These are phyloP conservation scores for Wallemia mellicola DNA, from an alignment of 1,284 basidiomycete genomes.

Conservation along the genomic window DNA sequence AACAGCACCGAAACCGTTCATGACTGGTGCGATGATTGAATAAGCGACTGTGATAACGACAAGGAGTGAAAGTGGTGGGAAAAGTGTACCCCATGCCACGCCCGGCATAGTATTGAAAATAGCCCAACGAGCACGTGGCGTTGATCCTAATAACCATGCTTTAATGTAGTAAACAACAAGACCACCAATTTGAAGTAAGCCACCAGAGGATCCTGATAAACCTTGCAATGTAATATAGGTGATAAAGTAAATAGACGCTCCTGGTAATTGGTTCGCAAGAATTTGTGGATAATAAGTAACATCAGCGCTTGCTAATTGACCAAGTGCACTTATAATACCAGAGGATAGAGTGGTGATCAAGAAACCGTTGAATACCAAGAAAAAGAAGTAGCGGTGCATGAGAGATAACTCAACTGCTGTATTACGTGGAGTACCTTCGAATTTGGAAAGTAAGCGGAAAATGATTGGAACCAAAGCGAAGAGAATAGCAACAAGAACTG, in stretches of 20 bases:
- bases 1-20: constrained; percentile 59
- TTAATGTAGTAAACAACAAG: constrained; percentile 61
- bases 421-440: constrained; percentile 50
- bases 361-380: constrained; percentile 76
- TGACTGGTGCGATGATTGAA: constrained; percentile 70
- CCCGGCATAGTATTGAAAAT: constrained; percentile 37
- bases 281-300: constrained; percentile 31
- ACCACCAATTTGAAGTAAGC: constrained; percentile 47
- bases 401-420: constrained; percentile 62
- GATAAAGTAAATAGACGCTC: constrained; percentile 76
- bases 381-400: constrained; percentile 73
- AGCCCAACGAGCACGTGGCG: constrained; percentile 51
- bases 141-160: constrained; percentile 51
- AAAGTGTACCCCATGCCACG: constrained; percentile 60
- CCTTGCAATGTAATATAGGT: constrained; percentile 29
- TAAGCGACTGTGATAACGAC: constrained; percentile 49
- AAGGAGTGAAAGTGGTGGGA: constrained; percentile 35
- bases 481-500: constrained; percentile 53
- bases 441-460: constrained; percentile 38
- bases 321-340: constrained; percentile 42
- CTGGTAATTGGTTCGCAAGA: constrained; percentile 44
- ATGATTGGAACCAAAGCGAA: constrained; percentile 76
- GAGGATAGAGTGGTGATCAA: constrained; percentile 52
- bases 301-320: constrained; percentile 25
- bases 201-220: constrained; percentile 40